phyloP scores from a whole-genome alignment of 768 basidiomycete genomes.

The Macrolepiota albuminosa region DNA sequence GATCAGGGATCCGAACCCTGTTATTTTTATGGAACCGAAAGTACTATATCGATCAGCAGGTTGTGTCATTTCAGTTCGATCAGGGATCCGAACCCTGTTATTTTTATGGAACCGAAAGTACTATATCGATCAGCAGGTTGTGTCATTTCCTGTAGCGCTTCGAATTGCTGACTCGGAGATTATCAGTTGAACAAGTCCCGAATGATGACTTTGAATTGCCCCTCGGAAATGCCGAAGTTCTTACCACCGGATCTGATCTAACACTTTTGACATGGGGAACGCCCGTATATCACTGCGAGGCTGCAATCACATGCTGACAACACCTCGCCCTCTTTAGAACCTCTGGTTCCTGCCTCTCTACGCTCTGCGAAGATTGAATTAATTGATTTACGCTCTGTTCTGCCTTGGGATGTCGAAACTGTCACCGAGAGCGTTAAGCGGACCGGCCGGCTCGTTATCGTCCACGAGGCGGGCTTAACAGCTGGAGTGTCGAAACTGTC shows the following conservation, averaged over 20 bases:
- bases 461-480: constrained; percentile 90
- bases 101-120: constrained; percentile 95
- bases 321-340: constrained; percentile 60
- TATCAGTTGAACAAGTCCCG: constrained; percentile 85
- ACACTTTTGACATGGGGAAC: constrained; percentile 94
- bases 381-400: constrained; percentile 84
- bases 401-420: constrained; percentile 85
- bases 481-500: constrained; percentile 83
- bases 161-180: constrained; percentile 1
- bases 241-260: constrained; percentile 74
- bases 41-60: constrained; percentile 88
- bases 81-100: constrained; percentile 88
- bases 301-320: constrained; percentile 70
- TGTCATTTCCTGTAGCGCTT: not conserved
- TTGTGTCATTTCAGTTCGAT: constrained; percentile 53
- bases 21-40: constrained; percentile 95
- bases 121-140: constrained; percentile 85
- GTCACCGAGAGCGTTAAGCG: constrained; percentile 78
- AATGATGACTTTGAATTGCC: constrained; percentile 85
- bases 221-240: constrained; percentile 73
- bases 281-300: constrained; percentile 85
- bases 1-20: constrained; percentile 90
- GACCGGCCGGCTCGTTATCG: constrained; percentile 82
- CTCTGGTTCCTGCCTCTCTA: constrained; percentile 58
- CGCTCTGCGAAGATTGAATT: constrained; percentile 77